Conservation (phyloP, 1,284 basidiomycete species). For the Amylostereum areolatum region DNA sequence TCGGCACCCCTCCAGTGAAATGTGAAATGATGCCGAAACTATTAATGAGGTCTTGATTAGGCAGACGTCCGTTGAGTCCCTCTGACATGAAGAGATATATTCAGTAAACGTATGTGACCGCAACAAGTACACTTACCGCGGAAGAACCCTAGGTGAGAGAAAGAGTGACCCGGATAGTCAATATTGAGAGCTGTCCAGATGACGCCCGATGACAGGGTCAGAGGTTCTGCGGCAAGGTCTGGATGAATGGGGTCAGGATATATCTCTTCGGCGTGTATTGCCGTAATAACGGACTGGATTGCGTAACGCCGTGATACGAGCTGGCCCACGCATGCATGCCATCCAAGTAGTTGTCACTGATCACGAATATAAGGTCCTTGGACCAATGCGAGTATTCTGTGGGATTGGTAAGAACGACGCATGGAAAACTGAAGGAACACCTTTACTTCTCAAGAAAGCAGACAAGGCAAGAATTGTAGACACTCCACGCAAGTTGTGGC, state of each 20-base stretch:
- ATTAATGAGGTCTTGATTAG: slow-evolving; percentile 94
- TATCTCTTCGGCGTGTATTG: neutral
- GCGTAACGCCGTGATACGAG: slow-evolving; percentile 69
- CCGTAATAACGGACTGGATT: slow-evolving; percentile 48
- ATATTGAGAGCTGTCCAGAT: slow-evolving; percentile 95
- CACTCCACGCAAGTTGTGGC: slow-evolving; percentile 82
- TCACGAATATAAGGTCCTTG: slow-evolving; percentile 87
- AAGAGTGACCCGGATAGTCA: slow-evolving; percentile 96
- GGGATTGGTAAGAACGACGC: slow-evolving; percentile 1
- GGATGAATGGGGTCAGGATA: neutral
- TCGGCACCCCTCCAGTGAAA: slow-evolving; percentile 66
- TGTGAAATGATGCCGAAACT: slow-evolving; percentile 72
- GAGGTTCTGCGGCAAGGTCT: slow-evolving; percentile 64
- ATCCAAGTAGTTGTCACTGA: slow-evolving; percentile 85
- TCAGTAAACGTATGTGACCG: neutral
- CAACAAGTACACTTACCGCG: slow-evolving; percentile 56
- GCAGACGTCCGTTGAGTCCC: slow-evolving; percentile 90
- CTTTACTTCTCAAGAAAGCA: slow-evolving; percentile 73
- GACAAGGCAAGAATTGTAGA: slow-evolving; percentile 81
- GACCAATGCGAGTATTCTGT: slow-evolving; percentile 89
- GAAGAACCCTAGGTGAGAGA: slow-evolving; percentile 88
- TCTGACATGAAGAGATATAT: slow-evolving; percentile 42
- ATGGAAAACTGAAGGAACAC: neutral
- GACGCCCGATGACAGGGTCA: slow-evolving; percentile 67
- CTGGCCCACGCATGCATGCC: slow-evolving; percentile 92